Base-by-base conservation (phyloP, 108 stramenopile genomes). In the Nitzschia sp. region DNA sequence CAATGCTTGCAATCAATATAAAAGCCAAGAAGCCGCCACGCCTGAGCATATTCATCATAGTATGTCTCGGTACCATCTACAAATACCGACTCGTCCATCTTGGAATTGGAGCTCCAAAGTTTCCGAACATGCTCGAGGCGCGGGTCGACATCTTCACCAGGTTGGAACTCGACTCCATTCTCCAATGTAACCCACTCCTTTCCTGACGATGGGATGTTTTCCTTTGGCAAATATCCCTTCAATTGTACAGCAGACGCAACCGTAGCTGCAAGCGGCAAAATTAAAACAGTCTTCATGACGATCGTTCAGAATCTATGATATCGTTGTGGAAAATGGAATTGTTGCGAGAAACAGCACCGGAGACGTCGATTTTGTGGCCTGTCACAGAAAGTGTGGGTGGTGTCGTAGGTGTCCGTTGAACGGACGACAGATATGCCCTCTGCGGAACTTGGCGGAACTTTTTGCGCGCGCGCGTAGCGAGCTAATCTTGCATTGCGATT, bases 11-110 rank as follows among this genome's bases (percentile, higher is more conserved):
- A 85, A 33, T 85, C 85, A n/a, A 77, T 75, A 33, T 74, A 75
- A 33, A 82, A 78, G 2, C 85, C 85, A 28, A 85, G 69, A 6
- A 79, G 41, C 2, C 85, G 46, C 85, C 85, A 85, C 1, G 81
- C 81, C 34, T 80, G 76, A 25, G 67, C 57, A 32, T 75, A 78
- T 0, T 80, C 79, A 34, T 78, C 59, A 58, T 85, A 85, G 32
- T 80, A 62, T 13, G 60, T 73, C 38, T 69, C 68, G 5, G 60
- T 65, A 36, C 68, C 72, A 58, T 79, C 78, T 1, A 59, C 68
- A 31, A 79, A 73, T 17, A 57, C 71, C 32, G 31, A 4, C 26
- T 21, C 35, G 22, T 44, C 60, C 1, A 13, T 44, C 41, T 61
- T 8, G n/a, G 23, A 13, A 61, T 45, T 61, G 28, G 60, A 32